A percentile compares a stretch with the other conserved stretches of the same genome.
Conservation (phyloP, 345 rosid genomes). For the Moricandia arvensis region DNA sequence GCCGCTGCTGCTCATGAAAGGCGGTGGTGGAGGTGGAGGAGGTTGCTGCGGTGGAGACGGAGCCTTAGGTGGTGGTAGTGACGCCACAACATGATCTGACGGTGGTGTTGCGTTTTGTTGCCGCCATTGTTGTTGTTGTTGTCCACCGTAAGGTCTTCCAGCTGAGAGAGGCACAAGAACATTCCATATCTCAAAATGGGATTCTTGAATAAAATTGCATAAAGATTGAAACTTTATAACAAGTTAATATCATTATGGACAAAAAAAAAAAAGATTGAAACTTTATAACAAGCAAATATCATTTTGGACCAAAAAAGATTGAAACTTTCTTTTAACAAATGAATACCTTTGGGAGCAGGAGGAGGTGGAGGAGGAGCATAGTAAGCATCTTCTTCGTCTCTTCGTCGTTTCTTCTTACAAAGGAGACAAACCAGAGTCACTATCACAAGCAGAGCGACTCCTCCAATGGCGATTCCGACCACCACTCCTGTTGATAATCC, state of each 20-base stretch:
- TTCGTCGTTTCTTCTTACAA: conserved; percentile 50
- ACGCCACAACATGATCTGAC: conserved; percentile 37
- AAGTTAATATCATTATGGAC: background rate
- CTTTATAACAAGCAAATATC: background rate
- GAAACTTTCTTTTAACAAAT: conserved; percentile 3
- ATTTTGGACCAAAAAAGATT: background rate
- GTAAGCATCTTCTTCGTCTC: conserved; percentile 38
- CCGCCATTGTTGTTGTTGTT: conserved; percentile 62
- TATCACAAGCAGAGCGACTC: conserved; percentile 43
- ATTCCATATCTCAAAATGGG: background rate
- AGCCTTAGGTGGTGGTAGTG: conserved; percentile 44
- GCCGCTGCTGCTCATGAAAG: conserved; percentile 59
- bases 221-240: background rate
- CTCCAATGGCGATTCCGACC: conserved; percentile 58
- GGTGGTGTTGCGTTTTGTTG: conserved; percentile 60
- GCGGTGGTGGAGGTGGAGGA: conserved; percentile 44
- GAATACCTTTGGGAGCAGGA: background rate
- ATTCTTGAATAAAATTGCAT: background rate
- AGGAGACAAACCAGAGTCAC: conserved; percentile 46
- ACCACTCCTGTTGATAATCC: conserved; percentile 50
- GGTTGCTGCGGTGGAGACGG: conserved; percentile 38
- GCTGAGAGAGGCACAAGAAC: conserved; percentile 33
- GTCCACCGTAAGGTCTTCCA: conserved; percentile 55
- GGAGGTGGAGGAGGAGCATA: conserved; percentile 3
- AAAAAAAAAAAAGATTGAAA: background rate